Base-by-base conservation (phyloP, 2,329 filamentous ascomycete genomes). In the Aspergillus sp. region DNA sequence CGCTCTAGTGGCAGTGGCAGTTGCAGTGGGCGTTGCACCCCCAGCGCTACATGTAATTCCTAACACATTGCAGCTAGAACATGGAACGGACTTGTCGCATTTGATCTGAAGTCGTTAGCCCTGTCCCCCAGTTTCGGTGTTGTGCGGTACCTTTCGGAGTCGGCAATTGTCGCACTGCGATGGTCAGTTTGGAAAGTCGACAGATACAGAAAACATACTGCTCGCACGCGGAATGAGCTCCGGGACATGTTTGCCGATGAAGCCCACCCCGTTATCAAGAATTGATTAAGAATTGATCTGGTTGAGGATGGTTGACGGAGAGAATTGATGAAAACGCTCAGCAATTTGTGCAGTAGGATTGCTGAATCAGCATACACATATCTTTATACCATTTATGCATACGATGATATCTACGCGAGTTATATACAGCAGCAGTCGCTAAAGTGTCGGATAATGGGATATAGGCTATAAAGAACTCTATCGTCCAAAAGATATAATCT, bases 81-180 rank as follows among this genome's bases (percentile, higher is more conserved):
- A 67, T 17, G 65, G 65, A n/a, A 44, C 42, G 9, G 40, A 34
- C 37, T 66, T 67, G 57, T 67, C 63, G 50, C 65, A 67, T 59
- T 65, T 65, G 42, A 66, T 64, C 65, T 66, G 20, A 17, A 2
- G n/a, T 42, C 22, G 44, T 46, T 24, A 45, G 42, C 12, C 12
- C 12, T 42, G 22, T 13, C n/a, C 6, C 11, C 11, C 11, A 12
- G 5, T 13, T 7, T 2, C 20, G 17, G 15, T 50, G n/a, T 1
- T 24, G 6, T 22, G 20, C 27, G 22, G 8, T 61, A 69, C 67
- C 64, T 69, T 69, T 42, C 67, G 61, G 22, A 63, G 42, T 44
- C 67, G 66, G 54, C 67, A 69, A 56, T 69, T 69, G 37, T 69
- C 66, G 27, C 67, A 69, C 67, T 69, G 17, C n/a, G 11, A 44